Evolutionary conservation across 352 stramenopile genomes (phyloP), one percentile per base, ranked within the genome.

Genomic region (Pythium chondricola): DNA sequence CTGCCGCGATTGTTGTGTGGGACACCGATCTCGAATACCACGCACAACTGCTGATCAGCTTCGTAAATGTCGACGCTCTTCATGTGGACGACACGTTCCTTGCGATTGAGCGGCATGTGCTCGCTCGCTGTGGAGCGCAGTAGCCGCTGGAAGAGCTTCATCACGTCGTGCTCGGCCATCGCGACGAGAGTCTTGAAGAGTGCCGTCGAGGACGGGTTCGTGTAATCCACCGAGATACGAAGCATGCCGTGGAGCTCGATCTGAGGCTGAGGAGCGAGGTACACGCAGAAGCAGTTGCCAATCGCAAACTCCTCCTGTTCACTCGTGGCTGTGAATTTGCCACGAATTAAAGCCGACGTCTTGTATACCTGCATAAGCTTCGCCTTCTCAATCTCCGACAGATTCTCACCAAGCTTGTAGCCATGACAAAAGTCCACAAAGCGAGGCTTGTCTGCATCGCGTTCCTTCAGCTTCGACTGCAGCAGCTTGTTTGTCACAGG

Each of bases 371-470:
- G 26, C 25, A 52, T 42, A 0, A 85, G 52, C 16, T 65, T 74
- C 0, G 32, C 17, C n/a, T 31, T 39, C 35, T 87, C 72, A 2
- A 40, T 22, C 14, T 63, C 46, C 6, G 39, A 52, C n/a, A 85
- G 58, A 2, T 26, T 29, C 13, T 33, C 29, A 8, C 7, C 29
- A 33, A 13, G 7, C 13, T 33, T 33, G 43, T 56, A 89, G 4
- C 77, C 77, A 32, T 89, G 77, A 25, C 69, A 84, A 48, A 84
- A 72, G 2, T 71, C 72, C 10, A 85, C 25, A 17, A 87, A 85
- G 8, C 66, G 65, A 7, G 77, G 73, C 13, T 61, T 66, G 1
- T 38, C 33, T 27, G 74, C 41, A 6, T 56, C 63, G n/a, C 62
- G 48, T 13, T 72, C 63, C 2, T 53, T 30, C 3, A 85, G 44